A percentile compares a stretch with the other conserved stretches of the same genome.
These are phyloP conservation scores for Abrus pulchellus DNA, from an alignment of 306 rosid species.

Conservation along the genomic window DNA sequence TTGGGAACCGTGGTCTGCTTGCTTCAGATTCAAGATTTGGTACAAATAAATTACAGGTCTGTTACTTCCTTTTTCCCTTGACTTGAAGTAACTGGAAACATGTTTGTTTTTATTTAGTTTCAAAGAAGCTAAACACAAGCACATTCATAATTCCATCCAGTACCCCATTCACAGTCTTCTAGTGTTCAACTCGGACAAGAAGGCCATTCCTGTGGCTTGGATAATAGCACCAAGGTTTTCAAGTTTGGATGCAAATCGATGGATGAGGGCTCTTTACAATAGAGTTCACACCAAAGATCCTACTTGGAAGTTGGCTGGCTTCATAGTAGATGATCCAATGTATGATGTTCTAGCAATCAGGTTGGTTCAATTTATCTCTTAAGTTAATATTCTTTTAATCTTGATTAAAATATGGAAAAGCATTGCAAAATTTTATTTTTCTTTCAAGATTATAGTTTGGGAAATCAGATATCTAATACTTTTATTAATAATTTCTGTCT, in stretches of 20 bases:
- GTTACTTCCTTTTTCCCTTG: constrained; percentile 34
- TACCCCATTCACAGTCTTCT: constrained; percentile 88
- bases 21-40: constrained; percentile 94
- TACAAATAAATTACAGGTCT: constrained; percentile 90
- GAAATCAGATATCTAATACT: not conserved
- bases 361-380: constrained; percentile 53
- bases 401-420: not conserved
- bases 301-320: constrained; percentile 86
- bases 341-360: constrained; percentile 80
- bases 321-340: constrained; percentile 85
- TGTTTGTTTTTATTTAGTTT: constrained; percentile 36
- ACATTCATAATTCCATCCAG: constrained; percentile 61
- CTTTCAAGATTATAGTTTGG: constrained; percentile 15
- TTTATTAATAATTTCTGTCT: constrained; percentile 23
- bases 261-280: constrained; percentile 94
- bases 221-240: constrained; percentile 76
- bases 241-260: constrained; percentile 72
- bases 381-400: constrained; percentile 27
- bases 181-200: constrained; percentile 90
- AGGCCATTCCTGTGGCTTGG: constrained; percentile 96
- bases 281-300: constrained; percentile 89
- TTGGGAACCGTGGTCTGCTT: constrained; percentile 81
- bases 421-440: constrained; percentile 18
- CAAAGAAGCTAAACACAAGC: constrained; percentile 50
- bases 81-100: constrained; percentile 33